phyloP scores from a whole-genome alignment of 83 land plant genomes.

The Thuja plicata region DNA sequence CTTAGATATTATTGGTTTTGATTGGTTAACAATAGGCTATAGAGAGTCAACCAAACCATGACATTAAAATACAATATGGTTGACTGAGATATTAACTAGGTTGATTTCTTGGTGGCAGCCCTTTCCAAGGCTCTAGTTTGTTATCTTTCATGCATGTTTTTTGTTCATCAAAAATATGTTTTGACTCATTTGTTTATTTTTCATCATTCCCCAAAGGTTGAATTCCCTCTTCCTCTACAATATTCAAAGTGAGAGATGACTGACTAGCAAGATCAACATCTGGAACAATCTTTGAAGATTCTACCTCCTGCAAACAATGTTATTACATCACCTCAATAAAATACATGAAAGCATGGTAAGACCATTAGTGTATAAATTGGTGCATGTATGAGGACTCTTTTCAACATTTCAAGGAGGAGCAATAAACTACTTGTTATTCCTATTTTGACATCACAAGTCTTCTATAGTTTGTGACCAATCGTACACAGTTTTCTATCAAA shows the following conservation, averaged over 20 bases:
- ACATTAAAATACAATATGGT: not conserved
- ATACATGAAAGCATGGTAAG: not conserved
- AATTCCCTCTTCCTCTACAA: not conserved
- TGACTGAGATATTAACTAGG: not conserved
- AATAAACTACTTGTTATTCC: too few species aligned
- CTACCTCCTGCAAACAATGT: slow-evolving; percentile 15
- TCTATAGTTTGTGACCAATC: too few species aligned
- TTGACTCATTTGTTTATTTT: not conserved
- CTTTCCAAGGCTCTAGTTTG: slow-evolving; percentile 53
- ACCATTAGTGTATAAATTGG: not conserved
- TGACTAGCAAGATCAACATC: slow-evolving; percentile 6
- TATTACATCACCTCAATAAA: not conserved
- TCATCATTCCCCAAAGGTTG: not conserved
- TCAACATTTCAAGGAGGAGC: too few species aligned
- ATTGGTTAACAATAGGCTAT: not conserved
- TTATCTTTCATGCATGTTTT: slow-evolving; percentile 65
- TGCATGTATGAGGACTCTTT: not conserved
- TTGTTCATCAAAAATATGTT: slow-evolving; percentile 55
- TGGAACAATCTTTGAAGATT: slow-evolving; percentile 1
- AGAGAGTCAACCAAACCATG: not conserved
- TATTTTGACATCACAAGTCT: too few species aligned
- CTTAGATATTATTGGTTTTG: not conserved
- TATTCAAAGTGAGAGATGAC: not conserved
- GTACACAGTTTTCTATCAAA: too few species aligned
- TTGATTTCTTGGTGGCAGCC: slow-evolving; percentile 27